phyloP scores from a whole-genome alignment of 1,284 basidiomycete genomes.

The Leccinum griseonigrum region DNA sequence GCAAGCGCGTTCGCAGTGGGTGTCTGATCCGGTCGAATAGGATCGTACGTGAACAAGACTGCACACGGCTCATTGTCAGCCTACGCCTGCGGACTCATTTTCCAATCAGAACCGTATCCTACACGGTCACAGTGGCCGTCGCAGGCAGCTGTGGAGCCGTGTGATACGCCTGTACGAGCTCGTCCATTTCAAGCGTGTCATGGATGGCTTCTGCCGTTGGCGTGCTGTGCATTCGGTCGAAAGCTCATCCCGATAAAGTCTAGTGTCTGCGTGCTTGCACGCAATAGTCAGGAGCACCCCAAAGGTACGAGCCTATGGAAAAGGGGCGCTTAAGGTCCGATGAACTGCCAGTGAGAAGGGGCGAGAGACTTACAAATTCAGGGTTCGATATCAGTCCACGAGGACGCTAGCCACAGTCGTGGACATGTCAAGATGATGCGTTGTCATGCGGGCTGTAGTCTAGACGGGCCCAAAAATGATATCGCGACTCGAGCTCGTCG shows the following conservation, averaged over 20 bases:
- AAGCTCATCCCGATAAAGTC: slow-evolving; percentile 12
- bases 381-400: slow-evolving; percentile 18
- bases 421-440: not conserved
- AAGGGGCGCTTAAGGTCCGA: slow-evolving; percentile 36
- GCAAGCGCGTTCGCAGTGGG: not conserved
- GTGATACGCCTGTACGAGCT: slow-evolving; percentile 4
- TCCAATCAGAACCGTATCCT: slow-evolving; percentile 1
- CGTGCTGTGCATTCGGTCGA: slow-evolving; percentile 22
- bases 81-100: not conserved
- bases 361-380: slow-evolving; percentile 21
- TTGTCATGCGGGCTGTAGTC: not conserved
- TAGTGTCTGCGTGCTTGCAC: slow-evolving; percentile 1
- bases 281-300: slow-evolving; percentile 9
- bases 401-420: slow-evolving; percentile 13
- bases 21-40: not conserved
- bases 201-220: slow-evolving; percentile 14
- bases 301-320: slow-evolving; percentile 12
- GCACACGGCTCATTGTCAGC: slow-evolving; percentile 14
- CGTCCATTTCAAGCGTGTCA: slow-evolving; percentile 13
- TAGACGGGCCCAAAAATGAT: not conserved
- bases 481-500: not conserved
- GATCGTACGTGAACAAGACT: not conserved
- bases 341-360: slow-evolving; percentile 11
- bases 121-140: slow-evolving; percentile 1
- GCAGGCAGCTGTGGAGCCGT: slow-evolving; percentile 21